Evolutionary conservation across 140 eudicot genomes (phyloP).

Genomic region (Oenanthe javanica): DNA sequence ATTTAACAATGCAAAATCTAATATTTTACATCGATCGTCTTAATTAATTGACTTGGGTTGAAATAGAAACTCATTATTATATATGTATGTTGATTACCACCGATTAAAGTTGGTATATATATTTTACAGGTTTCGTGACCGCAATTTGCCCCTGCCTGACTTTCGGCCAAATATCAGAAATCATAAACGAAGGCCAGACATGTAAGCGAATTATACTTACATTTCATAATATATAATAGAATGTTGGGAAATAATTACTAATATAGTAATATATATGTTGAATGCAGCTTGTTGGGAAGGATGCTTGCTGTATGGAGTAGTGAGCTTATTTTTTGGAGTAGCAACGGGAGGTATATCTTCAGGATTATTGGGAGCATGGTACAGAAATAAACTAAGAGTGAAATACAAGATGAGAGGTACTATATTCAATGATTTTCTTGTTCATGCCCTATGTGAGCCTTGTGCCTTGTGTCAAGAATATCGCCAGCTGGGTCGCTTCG

Average conservation of each 20-base stretch:
- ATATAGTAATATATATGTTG: too few relatives aligned
- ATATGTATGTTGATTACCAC: background rate
- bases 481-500: conserved; percentile 1
- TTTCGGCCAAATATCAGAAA: conserved; percentile 2
- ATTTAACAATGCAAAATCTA: background rate
- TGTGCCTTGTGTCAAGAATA: conserved; percentile 13
- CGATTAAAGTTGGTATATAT: background rate
- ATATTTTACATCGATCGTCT: background rate
- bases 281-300: conserved; percentile 11
- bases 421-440: background rate
- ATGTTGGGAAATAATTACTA: background rate
- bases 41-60: background rate
- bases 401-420: conserved; percentile 3
- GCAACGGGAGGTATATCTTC: background rate
- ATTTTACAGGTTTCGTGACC: background rate
- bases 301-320: background rate
- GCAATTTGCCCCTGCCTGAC: background rate
- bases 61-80: background rate
- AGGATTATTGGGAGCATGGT: background rate
- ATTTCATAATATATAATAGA: background rate
- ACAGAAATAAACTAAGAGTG: background rate
- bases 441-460: conserved; percentile 4
- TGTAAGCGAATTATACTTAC: background rate
- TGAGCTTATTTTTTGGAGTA: background rate
- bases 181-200: conserved; percentile 9